Evolutionary conservation across 257 asterid genomes (phyloP), one percentile per base, ranked within the genome.

Genomic region (Nicotiana sylvestris): DNA sequence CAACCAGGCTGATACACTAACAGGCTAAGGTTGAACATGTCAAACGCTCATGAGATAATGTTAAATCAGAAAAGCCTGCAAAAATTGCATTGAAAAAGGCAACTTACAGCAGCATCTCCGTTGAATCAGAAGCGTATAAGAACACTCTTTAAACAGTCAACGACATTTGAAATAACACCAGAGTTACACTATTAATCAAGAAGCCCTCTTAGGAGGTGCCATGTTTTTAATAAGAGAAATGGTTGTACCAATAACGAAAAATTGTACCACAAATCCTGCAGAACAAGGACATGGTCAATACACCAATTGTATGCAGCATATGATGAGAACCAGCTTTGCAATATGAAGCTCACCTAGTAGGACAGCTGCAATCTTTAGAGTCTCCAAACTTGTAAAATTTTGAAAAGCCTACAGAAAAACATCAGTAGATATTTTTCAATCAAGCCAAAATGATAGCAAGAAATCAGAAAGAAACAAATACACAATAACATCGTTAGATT

Each of bases 151-250:
- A 66, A 13, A 16, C 51, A 16, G 51, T 66, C 74, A 66, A 32
- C 15, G 13, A 32, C 30, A 29, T 29, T 29, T 29, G 30, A 29
- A 66, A 30, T 30, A 66, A 30, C 13, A 30, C 21, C 37, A 66
- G 21, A 60, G 33, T 60, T 61, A 11, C 18, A 60, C 21, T 67
- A 25, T 21, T n/a, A 55, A 66, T 91, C 85, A 94, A 18, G 90
- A 88, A 1, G 92, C 87, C 81, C 94, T 94, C 91, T 91, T 91
- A 60, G 98, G 97, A 86, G 97, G 98, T 84, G 96, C 94, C 93
- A 95, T 93, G 83, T 95, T 90, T 29, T 68, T 85, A 80, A 89
- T 83, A 66, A 92, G 98, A 76, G 94, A 87, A 13, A 84, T 84
- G 2, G 91, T 65, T 66, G 88, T 94, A 29, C 72, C 65, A 16